phyloP scores from a whole-genome alignment of 1,284 basidiomycete genomes.

The Fereydounia khargensis region DNA sequence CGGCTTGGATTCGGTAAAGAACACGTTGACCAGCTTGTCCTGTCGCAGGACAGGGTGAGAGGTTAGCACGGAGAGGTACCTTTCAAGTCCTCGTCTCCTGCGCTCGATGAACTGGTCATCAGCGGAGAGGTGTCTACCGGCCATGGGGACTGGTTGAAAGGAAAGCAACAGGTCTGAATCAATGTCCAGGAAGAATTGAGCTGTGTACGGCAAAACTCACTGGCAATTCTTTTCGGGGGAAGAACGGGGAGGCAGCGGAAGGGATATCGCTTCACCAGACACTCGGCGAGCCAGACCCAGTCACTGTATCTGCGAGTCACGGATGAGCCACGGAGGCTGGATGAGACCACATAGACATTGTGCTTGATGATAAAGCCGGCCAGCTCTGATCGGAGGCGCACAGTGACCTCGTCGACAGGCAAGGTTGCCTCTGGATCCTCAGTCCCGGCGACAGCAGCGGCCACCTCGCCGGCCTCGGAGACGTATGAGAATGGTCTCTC shows the following conservation, averaged over 20 bases:
- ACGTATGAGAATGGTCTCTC: slow-evolving; percentile 32
- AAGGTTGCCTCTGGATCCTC: slow-evolving; percentile 21
- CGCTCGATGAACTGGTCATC: slow-evolving; percentile 33
- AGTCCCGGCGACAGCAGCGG: slow-evolving; percentile 15
- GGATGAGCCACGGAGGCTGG: slow-evolving; percentile 15
- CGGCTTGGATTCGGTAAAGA: slow-evolving; percentile 22
- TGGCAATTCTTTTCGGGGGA: slow-evolving; percentile 35
- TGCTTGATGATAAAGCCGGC: slow-evolving; percentile 39
- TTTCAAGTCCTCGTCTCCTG: slow-evolving; percentile 23
- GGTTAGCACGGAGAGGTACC: slow-evolving; percentile 24
- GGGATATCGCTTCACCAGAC: slow-evolving; percentile 35
- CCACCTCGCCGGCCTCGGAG: slow-evolving; percentile 21
- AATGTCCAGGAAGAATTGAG: too few species aligned
- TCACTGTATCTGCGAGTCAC: slow-evolving; percentile 40
- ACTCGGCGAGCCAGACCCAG: slow-evolving; percentile 37
- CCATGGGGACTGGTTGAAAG: slow-evolving; percentile 22
- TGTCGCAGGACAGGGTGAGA: slow-evolving; percentile 27
- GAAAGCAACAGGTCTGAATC: too few species aligned
- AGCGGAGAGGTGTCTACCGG: slow-evolving; percentile 25
- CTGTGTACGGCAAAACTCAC: too few species aligned
- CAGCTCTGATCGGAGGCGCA: slow-evolving; percentile 25
- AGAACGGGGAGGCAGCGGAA: slow-evolving; percentile 38
- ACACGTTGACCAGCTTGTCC: slow-evolving; percentile 30
- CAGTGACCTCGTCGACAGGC: slow-evolving; percentile 20
- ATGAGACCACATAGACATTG: slow-evolving; percentile 31